These are phyloP conservation scores for bread wheat (Triticum aestivum) DNA, from an alignment of 176 grass and related monocot genomes.

Conservation along the genomic window DNA sequence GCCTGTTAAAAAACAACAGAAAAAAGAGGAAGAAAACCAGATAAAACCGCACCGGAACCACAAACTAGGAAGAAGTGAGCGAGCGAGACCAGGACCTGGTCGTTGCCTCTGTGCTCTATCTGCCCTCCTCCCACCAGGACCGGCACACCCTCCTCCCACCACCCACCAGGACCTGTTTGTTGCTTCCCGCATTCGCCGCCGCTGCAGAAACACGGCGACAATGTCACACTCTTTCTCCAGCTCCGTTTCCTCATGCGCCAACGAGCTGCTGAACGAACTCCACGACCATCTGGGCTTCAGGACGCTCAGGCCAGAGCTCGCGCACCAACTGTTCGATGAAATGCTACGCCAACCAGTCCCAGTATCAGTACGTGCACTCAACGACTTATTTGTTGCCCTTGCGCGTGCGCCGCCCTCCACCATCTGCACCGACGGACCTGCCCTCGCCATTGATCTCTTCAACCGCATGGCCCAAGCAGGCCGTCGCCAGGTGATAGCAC, in stretches of 20 bases:
- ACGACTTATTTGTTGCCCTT: background rate
- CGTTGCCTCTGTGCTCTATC: background rate
- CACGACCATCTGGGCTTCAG: background rate
- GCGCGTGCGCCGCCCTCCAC: background rate
- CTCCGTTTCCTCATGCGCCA: background rate
- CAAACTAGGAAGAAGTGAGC: too few species aligned
- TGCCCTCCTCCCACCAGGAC: background rate
- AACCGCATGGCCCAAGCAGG: background rate
- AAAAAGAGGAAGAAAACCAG: too few species aligned
- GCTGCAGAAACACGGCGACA: background rate
- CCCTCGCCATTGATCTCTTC: background rate
- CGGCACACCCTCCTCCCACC: background rate
- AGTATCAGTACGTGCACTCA: background rate
- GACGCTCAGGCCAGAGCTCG: background rate
- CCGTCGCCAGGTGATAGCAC: background rate
- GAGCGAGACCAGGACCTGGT: too few species aligned
- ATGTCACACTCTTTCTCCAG: background rate
- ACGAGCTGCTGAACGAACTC: background rate
- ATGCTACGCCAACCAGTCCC: background rate
- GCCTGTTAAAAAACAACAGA: too few species aligned
- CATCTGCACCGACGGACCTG: background rate
- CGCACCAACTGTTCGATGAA: background rate
- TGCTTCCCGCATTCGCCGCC: background rate
- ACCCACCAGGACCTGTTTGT: background rate
- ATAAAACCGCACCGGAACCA: too few species aligned